Conservation (phyloP, 305 asterid species). For the Rubia balearica region DNA sequence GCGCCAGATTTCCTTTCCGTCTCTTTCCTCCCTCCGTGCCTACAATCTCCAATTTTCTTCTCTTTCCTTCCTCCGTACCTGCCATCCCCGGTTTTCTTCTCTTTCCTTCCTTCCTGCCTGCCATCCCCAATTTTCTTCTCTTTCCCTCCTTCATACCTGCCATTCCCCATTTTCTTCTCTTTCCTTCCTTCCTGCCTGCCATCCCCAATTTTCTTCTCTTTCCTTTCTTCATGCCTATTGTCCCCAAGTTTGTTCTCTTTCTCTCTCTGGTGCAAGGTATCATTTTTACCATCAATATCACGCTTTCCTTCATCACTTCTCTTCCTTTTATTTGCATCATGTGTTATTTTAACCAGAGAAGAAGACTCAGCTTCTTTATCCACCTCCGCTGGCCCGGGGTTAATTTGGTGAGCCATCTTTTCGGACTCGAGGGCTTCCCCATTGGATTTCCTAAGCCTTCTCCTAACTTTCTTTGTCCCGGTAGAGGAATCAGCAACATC, state of each 20-base stretch:
- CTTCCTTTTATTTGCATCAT: slow-evolving; percentile 32
- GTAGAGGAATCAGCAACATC: slow-evolving; percentile 25
- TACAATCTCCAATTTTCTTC: slow-evolving; percentile 16
- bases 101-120: slow-evolving; percentile 2
- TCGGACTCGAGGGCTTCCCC: slow-evolving; percentile 27
- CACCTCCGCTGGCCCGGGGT: background rate
- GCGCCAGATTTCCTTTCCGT: slow-evolving; percentile 27
- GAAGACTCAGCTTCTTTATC: slow-evolving; percentile 25
- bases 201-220: slow-evolving; percentile 21
- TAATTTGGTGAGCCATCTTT: slow-evolving; percentile 6
- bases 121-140: slow-evolving; percentile 19
- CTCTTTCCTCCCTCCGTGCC: slow-evolving; percentile 6
- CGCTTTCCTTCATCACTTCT: slow-evolving; percentile 24
- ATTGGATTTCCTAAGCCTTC: slow-evolving; percentile 14
- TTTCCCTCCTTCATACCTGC: slow-evolving; percentile 9
- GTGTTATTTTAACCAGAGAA: slow-evolving; percentile 16
- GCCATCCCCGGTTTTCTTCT: too few relatives aligned
- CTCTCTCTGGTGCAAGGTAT: slow-evolving; percentile 17
- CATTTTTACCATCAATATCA: slow-evolving; percentile 18
- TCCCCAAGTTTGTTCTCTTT: slow-evolving; percentile 22
- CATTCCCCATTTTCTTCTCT: slow-evolving; percentile 17
- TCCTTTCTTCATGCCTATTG: slow-evolving; percentile 12
- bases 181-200: slow-evolving; percentile 12
- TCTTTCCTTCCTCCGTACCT: background rate
- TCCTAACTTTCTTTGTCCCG: slow-evolving; percentile 33